phyloP scores from a whole-genome alignment of 2,329 filamentous ascomycete genomes.

The Trichoderma citrinoviride region DNA sequence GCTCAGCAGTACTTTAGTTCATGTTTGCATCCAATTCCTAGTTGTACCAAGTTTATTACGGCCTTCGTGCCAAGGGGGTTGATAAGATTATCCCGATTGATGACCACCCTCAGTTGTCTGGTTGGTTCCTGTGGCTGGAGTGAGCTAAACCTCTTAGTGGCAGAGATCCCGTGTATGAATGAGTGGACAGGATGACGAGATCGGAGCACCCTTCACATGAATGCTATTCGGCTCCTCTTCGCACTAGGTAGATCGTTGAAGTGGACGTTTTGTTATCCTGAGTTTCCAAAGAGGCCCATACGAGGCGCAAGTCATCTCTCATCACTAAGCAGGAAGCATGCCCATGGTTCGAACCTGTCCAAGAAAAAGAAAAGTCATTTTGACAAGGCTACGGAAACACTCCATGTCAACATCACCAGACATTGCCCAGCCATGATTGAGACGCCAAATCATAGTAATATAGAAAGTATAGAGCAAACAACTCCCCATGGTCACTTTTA shows the following conservation, averaged over 20 bases:
- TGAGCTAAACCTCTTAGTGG: not conserved
- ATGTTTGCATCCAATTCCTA: too few relatives aligned
- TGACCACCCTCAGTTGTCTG: not conserved
- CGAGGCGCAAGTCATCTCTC: too few relatives aligned
- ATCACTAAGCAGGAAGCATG: not conserved
- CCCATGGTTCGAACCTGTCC: not conserved
- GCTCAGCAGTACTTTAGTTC: too few relatives aligned
- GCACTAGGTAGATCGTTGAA: too few relatives aligned
- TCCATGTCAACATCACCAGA: conserved; percentile 6
- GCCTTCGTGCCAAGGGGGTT: not conserved
- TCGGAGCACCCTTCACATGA: not conserved
- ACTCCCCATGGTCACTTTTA: conserved; percentile 5
- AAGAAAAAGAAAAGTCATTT: conserved; percentile 4
- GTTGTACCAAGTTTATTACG: too few relatives aligned
- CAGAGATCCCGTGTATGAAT: not conserved
- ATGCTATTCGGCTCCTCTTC: too few relatives aligned
- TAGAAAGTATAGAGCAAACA: not conserved
- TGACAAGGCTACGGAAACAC: conserved; percentile 18
- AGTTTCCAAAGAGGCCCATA: too few relatives aligned
- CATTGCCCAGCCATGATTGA: conserved; percentile 11
- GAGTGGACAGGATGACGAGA: not conserved
- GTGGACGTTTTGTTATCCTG: too few relatives aligned
- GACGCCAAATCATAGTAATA: conserved; percentile 6
- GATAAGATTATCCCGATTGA: not conserved
- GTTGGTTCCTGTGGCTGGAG: not conserved